phyloP scores from a whole-genome alignment of 768 basidiomycete species.

The Suillus weaverae region DNA sequence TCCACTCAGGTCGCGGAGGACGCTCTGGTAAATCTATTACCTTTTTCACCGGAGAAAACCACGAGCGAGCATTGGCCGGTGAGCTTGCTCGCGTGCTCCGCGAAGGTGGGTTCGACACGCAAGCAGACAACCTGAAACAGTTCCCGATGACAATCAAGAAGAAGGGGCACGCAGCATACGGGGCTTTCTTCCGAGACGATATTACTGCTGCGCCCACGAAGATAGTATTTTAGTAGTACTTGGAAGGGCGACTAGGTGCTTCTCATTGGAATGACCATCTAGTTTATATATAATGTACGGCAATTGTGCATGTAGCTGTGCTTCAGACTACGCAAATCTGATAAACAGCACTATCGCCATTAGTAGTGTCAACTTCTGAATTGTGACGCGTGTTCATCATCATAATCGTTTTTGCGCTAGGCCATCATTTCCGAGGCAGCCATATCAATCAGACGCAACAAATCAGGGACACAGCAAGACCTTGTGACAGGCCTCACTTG shows the following conservation, averaged over 20 bases:
- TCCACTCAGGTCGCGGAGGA: conserved; percentile 79
- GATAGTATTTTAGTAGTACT: conserved; percentile 61
- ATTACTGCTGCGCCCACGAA: conserved; percentile 66
- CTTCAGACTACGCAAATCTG: neutral
- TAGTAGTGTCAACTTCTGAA: neutral
- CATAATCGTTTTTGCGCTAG: neutral
- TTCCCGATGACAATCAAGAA: conserved; percentile 99
- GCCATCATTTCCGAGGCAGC: neutral
- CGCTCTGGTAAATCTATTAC: conserved; percentile 89
- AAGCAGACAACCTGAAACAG: conserved; percentile 60
- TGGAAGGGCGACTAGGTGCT: neutral
- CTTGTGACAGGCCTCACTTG: neutral
- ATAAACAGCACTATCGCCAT: neutral
- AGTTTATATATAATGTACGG: neutral
- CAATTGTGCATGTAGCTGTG: conserved; percentile 1
- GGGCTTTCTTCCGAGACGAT: conserved; percentile 76
- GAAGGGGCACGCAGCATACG: conserved; percentile 87
- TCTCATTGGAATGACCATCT: neutral
- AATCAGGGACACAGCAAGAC: conserved; percentile 5
- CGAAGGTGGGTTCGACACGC: conserved; percentile 82
- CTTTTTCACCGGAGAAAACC: conserved; percentile 91
- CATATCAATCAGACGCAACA: neutral
- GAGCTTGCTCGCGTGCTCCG: conserved; percentile 89
- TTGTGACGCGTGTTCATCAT: conserved; percentile 4
- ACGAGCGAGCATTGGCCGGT: conserved; percentile 86